Conservation (phyloP, 192 early-diverging fungal genomes). For the Geosiphon pyriformis region DNA sequence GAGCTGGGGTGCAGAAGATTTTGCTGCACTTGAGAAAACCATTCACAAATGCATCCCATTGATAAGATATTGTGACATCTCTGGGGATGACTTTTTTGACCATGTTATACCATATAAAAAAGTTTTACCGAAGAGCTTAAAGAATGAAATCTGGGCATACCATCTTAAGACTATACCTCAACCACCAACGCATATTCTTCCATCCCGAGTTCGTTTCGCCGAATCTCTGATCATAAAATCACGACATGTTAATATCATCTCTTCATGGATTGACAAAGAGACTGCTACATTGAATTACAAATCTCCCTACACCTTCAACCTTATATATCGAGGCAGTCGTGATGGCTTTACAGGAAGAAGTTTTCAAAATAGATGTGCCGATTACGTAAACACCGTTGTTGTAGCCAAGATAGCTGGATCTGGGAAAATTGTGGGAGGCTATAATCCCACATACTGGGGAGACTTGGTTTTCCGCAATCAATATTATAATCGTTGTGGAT, state of each 20-base stretch:
- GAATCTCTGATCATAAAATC: neutral
- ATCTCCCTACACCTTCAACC: neutral
- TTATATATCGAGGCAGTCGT: neutral
- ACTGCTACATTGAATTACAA: neutral
- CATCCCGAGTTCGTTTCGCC: neutral
- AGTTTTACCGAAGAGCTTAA: constrained; percentile 7
- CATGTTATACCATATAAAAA: neutral
- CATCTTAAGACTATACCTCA: neutral
- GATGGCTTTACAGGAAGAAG: neutral
- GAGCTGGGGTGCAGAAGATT: too few relatives aligned
- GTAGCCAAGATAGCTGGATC: neutral
- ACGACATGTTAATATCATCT: constrained; percentile 4
- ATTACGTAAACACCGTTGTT: neutral
- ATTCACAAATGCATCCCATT: neutral
- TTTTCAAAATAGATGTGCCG: neutral
- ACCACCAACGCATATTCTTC: too few relatives aligned
- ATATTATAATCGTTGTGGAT: too few relatives aligned
- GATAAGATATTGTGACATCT: too few relatives aligned
- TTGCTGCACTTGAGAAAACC: too few relatives aligned
- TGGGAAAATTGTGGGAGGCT: neutral
- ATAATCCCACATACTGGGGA: constrained; percentile 1
- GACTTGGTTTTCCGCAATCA: too few relatives aligned
- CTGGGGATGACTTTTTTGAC: too few relatives aligned
- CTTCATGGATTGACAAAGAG: too few relatives aligned
- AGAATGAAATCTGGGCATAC: neutral